A percentile compares a stretch with the other conserved stretches of the same genome.
Evolutionary conservation across 1,139 yeast genomes (phyloP).

Genomic region (Blastobotrys apis): DNA sequence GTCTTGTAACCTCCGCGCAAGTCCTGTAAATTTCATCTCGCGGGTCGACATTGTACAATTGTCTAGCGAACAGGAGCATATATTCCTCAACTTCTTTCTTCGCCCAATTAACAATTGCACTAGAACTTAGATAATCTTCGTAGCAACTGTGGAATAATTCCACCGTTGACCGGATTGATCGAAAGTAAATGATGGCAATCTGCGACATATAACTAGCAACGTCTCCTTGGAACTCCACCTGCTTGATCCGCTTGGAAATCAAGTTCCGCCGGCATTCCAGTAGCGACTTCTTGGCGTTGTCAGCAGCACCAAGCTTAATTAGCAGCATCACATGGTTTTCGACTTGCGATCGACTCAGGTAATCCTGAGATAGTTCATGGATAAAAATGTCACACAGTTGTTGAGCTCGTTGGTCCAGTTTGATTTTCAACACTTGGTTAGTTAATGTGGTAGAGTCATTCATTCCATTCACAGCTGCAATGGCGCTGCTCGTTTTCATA

Average conservation of each 20-base stretch:
- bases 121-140: constrained; percentile 34
- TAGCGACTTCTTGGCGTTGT: constrained; percentile 46
- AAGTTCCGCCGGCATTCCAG: constrained; percentile 45
- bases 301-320: constrained; percentile 42
- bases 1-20: constrained; percentile 50
- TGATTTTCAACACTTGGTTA: constrained; percentile 16
- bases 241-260: constrained; percentile 44
- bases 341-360: constrained; percentile 31
- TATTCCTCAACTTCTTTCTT: constrained; percentile 60
- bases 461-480: constrained; percentile 18
- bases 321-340: constrained; percentile 39
- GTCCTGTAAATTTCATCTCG: constrained; percentile 45
- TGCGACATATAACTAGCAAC: constrained; percentile 52
- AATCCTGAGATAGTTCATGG: constrained; percentile 35
- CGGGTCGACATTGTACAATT: constrained; percentile 60
- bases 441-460: constrained; percentile 10
- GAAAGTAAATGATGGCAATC: constrained; percentile 56
- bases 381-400: constrained; percentile 30
- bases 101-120: constrained; percentile 63
- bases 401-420: constrained; percentile 31
- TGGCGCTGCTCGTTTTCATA: constrained; percentile 15
- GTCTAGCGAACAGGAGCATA: constrained; percentile 58
- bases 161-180: constrained; percentile 48
- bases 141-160: constrained; percentile 46
- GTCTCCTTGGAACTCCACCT: constrained; percentile 52